Evolutionary conservation across 257 asterid species (phyloP), one percentile per base, ranked within the genome.

Genomic region (Primulina tabacum): DNA sequence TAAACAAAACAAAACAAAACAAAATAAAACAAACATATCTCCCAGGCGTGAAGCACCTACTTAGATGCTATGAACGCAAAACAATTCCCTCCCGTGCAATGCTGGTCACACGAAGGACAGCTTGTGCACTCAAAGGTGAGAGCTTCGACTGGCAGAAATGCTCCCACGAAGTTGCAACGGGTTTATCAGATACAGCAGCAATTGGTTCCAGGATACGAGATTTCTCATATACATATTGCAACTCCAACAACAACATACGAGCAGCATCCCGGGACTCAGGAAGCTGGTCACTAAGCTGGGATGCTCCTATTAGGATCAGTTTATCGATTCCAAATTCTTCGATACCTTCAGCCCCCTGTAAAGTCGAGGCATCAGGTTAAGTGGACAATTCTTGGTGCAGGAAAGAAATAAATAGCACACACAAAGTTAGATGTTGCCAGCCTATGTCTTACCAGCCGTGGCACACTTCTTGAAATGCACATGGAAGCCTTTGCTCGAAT

Each of bases 261-360:
- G 98, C 98, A 11, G 98, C 94, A 73, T 89, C 96, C 79, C 98
- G 83, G 5, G 96, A 92, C 82, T 86, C 96, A 0, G 98, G 98
- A 73, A 92, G 96, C 81, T 84, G 84, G 80, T 88, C 98, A 53
- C 87, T 86, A 11, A 92, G 92, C 83, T 92, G 98, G 60, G 96
- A 83, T 69, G 83, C 92, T 60, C 94, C 98, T 82, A 86, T 83
- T 78, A 78, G 90, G 59, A 92, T 77, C 84, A 92, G 80, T 62
- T 88, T 88, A 77, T 89, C 98, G 38, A 89, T 79, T 65, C 98
- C 96, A 50, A 82, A 92, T 67, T 76, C 86, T 81, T 83, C 72
- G n/a, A 85, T 84, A 60, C 95, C 98, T 16, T 85, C 96, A 76
- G 82, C 77, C 76, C 92, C 96, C 98, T 92, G 82, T 38, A 73